Percentiles rank a stretch among this genome's conserved stretches.
Conservation (phyloP, 495 filamentous ascomycete genomes). For the Platismatia glauca region DNA sequence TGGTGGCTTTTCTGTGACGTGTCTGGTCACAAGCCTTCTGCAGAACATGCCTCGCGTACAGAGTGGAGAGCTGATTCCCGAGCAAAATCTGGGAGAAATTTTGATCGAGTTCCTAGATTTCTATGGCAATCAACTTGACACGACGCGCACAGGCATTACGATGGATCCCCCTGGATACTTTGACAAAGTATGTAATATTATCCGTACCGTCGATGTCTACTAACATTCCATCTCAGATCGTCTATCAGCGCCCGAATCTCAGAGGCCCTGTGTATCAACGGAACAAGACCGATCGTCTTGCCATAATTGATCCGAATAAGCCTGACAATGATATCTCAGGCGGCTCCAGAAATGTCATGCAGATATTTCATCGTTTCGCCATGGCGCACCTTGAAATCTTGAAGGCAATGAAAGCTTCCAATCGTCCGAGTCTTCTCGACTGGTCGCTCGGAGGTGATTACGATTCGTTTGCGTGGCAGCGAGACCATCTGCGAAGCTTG, state of each 20-base stretch:
- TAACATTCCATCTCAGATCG: neutral
- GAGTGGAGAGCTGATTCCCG: conserved; percentile 43
- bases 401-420: conserved; percentile 42
- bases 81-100: conserved; percentile 63
- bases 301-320: conserved; percentile 85
- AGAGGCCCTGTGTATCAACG: conserved; percentile 33
- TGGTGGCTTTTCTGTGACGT: conserved; percentile 90
- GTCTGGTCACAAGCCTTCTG: conserved; percentile 79
- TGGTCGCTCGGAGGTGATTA: conserved; percentile 66
- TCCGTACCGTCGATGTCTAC: neutral
- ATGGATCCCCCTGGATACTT: conserved; percentile 62
- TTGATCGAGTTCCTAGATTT: conserved; percentile 80
- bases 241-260: conserved; percentile 3
- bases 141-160: conserved; percentile 55
- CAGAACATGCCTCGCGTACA: conserved; percentile 64
- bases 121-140: conserved; percentile 75
- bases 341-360: conserved; percentile 55
- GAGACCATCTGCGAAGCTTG: conserved; percentile 41
- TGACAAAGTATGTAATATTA: conserved; percentile 53
- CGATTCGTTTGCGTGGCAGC: conserved; percentile 54
- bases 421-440: conserved; percentile 51
- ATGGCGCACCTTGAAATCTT: conserved; percentile 50
- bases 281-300: conserved; percentile 47
- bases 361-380: conserved; percentile 56
- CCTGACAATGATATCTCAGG: conserved; percentile 76